Evolutionary conservation across 1,139 yeast genomes (phyloP).

Genomic region (Ashbya aceris): DNA sequence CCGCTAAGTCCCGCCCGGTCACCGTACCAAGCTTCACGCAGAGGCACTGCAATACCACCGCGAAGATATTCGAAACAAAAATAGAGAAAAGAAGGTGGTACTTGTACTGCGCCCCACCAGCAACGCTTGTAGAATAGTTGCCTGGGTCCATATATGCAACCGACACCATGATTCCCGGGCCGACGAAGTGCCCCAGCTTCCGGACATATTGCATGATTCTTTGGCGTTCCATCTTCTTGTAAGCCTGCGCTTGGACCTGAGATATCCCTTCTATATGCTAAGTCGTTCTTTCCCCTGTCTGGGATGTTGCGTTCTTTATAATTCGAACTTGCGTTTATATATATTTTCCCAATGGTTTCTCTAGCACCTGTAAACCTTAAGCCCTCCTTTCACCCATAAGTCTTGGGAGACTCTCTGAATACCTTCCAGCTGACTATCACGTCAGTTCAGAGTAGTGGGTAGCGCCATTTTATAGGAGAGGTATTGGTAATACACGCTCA

Average conservation of each 20-base stretch:
- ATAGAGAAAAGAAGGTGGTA: constrained; percentile 76
- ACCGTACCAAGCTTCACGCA: constrained; percentile 84
- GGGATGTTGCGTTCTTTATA: no score
- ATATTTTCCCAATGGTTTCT: no score
- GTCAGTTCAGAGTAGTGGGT: no score
- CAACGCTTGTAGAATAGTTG: constrained; percentile 88
- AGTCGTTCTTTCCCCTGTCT: no score
- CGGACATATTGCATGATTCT: constrained; percentile 9
- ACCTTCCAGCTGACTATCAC: no score
- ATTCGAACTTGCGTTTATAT: no score
- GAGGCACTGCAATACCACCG: constrained; percentile 73
- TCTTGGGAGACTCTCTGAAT: no score
- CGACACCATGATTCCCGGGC: constrained; percentile 91
- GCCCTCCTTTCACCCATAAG: no score
- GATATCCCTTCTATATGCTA: background rate
- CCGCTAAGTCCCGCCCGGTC: constrained; percentile 83
- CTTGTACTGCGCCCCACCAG: constrained; percentile 84
- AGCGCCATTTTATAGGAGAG: no score
- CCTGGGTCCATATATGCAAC: constrained; percentile 99
- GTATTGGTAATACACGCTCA: no score
- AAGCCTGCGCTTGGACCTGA: background rate
- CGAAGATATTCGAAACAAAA: constrained; percentile 74
- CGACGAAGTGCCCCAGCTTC: constrained; percentile 46
- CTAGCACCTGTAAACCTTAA: no score
- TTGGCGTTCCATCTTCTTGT: background rate